Evolutionary conservation across 2,329 filamentous ascomycete species (phyloP).

Genomic region (Pseudogymnoascus sp.): DNA sequence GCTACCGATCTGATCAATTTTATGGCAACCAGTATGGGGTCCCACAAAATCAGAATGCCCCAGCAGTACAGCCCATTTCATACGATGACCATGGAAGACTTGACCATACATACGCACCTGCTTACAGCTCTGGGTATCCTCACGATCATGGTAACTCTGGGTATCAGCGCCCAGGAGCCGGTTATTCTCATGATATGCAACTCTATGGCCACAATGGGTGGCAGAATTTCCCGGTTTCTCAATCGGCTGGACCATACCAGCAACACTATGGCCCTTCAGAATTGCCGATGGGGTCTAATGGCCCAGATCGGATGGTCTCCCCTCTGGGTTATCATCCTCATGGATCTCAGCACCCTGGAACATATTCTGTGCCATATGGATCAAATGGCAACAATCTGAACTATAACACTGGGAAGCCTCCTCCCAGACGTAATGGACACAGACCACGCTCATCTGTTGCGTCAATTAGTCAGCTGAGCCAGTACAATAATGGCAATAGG

Average conservation of each 20-base stretch:
- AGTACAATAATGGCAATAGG: neutral
- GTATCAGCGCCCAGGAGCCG: neutral
- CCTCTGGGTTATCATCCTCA: neutral
- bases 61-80: conserved; percentile 10
- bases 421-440: neutral
- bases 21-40: neutral
- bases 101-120: neutral
- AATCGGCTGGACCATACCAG: conserved; percentile 3
- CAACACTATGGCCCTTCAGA: no score
- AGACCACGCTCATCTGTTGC: neutral
- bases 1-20: neutral
- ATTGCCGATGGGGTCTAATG: no score
- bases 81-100: neutral
- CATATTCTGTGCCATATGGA: neutral
- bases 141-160: neutral
- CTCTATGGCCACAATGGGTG: neutral
- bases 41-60: neutral
- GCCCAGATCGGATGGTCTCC: neutral
- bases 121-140: neutral
- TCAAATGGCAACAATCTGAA: neutral
- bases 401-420: neutral
- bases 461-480: neutral
- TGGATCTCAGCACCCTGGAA: neutral
- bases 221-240: neutral
- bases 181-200: neutral